Percentiles rank a stretch among this genome's conserved stretches.
These are phyloP conservation scores for Raphanus sativus DNA, from an alignment of 345 rosid species.

Conservation along the genomic window DNA sequence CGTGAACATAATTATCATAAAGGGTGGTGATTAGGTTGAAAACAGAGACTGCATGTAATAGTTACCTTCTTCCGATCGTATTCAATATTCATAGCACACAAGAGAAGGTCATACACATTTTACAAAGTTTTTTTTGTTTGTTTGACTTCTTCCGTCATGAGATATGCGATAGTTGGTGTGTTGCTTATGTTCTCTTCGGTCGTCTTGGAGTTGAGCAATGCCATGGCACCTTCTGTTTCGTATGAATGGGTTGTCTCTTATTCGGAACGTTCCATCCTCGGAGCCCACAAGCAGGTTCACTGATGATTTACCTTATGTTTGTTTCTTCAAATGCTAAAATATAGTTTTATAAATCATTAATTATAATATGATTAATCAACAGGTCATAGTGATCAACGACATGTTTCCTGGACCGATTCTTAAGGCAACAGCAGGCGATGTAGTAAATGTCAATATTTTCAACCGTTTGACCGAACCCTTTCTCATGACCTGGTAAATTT, in stretches of 20 bases:
- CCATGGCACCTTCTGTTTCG: conserved; percentile 28
- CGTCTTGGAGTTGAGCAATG: conserved; percentile 19
- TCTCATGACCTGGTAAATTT: conserved; percentile 59
- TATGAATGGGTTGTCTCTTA: conserved; percentile 53
- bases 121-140: background rate
- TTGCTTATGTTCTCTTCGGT: conserved; percentile 13
- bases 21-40: conserved; percentile 23
- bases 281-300: conserved; percentile 45
- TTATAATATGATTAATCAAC: background rate
- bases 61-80: background rate
- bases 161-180: background rate
- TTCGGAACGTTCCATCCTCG: conserved; percentile 51
- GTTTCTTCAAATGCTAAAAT: background rate
- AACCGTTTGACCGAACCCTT: conserved; percentile 62
- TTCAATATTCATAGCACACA: background rate
- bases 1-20: conserved; percentile 6
- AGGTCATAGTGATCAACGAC: conserved; percentile 61
- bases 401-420: conserved; percentile 71
- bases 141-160: conserved; percentile 10
- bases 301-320: background rate
- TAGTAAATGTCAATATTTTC: conserved; percentile 48
- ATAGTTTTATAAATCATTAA: background rate
- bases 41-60: conserved; percentile 25
- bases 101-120: background rate
- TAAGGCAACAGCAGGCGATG: conserved; percentile 56